These are phyloP conservation scores for Clohesyomyces aquaticus DNA, from an alignment of 495 filamentous ascomycete genomes.

Conservation along the genomic window DNA sequence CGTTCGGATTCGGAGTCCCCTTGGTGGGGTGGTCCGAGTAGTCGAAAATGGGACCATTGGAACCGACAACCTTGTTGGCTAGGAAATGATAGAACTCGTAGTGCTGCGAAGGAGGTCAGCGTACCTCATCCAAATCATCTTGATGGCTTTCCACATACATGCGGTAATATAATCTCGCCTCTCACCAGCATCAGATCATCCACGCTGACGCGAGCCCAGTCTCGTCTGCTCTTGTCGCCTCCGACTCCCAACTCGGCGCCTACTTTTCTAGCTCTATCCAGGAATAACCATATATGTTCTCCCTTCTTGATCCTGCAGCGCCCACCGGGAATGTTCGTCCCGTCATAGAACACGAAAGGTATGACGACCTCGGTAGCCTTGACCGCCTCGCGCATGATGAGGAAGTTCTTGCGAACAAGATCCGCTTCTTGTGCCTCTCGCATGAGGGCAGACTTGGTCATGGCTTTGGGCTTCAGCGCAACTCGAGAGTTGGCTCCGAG, in stretches of 20 bases:
- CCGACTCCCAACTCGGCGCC: slow-evolving; percentile 80
- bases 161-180: slow-evolving; percentile 90
- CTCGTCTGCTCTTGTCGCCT: slow-evolving; percentile 64
- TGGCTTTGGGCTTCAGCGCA: slow-evolving; percentile 70
- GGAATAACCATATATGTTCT: slow-evolving; percentile 84
- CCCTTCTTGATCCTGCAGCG: slow-evolving; percentile 87
- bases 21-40: slow-evolving; percentile 60
- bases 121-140: neutral
- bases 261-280: slow-evolving; percentile 87
- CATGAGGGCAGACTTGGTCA: slow-evolving; percentile 83
- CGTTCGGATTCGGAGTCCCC: slow-evolving; percentile 30
- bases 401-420: slow-evolving; percentile 79
- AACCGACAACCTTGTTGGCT: slow-evolving; percentile 78
- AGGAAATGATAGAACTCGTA: slow-evolving; percentile 98
- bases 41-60: slow-evolving; percentile 75
- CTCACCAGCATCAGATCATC: slow-evolving; percentile 95
- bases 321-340: slow-evolving; percentile 89
- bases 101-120: slow-evolving; percentile 61
- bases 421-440: slow-evolving; percentile 83
- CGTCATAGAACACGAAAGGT: slow-evolving; percentile 97
- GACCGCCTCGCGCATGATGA: slow-evolving; percentile 79
- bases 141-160: slow-evolving; percentile 63
- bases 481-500: slow-evolving; percentile 70
- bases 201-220: slow-evolving; percentile 94
- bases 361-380: slow-evolving; percentile 89